Base-by-base conservation (phyloP, 2,329 filamentous ascomycete species). In the Calcarisporium arbuscula region DNA sequence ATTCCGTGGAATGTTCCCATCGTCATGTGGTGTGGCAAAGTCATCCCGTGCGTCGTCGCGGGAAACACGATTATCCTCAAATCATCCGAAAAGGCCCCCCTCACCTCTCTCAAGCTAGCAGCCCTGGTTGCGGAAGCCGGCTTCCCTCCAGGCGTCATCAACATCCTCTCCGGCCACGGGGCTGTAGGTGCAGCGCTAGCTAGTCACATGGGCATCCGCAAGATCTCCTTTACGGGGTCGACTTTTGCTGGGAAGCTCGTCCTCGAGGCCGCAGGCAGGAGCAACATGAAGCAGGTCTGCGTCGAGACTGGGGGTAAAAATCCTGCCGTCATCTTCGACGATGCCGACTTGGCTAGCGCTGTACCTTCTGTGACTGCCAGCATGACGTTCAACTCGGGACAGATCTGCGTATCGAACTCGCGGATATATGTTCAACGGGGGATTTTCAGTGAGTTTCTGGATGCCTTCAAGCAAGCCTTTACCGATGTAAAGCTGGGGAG, bases 1-100 rank as follows among this genome's bases (percentile, higher is more conserved):
- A 83, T 84, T 35, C 80, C 81, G 1, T 86, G 82, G 81, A 86
- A 87, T 53, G 84, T 79, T 41, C 82, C 82, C 77, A 36, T 36
- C 19, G 19, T 36, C 16, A 36, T 36, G 35, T 36, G 35, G 35
- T 36, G 35, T 19, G 35, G 35, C 19, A 86, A 86, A 50, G 67
- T 86, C 4, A 82, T 79, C 6, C 82, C 83, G 10, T 74, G 74
- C 5, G 50, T 80, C 20, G 73, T 74, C 14, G 69, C 72, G 34
- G 77, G 77, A 35, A 80, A 80, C 52, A 72, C 72, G 1, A 60
- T 80, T 16, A 64, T 81, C 22, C 56, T 80, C 21, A 81, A 80
- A 57, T 66, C 74, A 4, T 71, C 76, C 10, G 76, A 80, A 47
- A 73, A 78, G 53, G 77, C 76, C 2, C 77, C 77, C 5, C 59